Evolutionary conservation across 495 filamentous ascomycete genomes (phyloP).

Genomic region (Penicillium salamii): DNA sequence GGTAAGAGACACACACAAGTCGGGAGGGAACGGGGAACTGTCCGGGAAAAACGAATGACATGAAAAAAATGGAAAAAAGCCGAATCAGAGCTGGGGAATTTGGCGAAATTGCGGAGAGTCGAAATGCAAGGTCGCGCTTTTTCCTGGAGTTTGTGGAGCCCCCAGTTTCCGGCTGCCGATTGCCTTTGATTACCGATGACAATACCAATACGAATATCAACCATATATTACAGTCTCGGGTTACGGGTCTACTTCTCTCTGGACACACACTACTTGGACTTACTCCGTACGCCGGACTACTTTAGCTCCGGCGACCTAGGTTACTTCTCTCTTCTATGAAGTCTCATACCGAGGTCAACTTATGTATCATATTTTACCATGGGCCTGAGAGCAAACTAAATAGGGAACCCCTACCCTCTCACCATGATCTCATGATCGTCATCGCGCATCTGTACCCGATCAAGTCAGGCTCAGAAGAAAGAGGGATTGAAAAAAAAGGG

Average conservation of each 20-base stretch:
- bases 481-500: background rate
- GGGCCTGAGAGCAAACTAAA: slow-evolving; percentile 9
- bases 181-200: background rate
- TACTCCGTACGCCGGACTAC: no score
- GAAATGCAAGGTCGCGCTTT: slow-evolving; percentile 27
- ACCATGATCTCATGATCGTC: slow-evolving; percentile 20
- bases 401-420: slow-evolving; percentile 1
- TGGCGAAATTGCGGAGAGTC: slow-evolving; percentile 22
- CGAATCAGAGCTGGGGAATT: slow-evolving; percentile 20
- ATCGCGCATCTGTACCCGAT: slow-evolving; percentile 6
- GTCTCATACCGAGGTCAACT: no score
- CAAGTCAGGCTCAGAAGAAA: slow-evolving; percentile 9
- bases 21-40: slow-evolving; percentile 27
- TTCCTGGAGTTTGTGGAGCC: slow-evolving; percentile 25
- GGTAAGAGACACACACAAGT: slow-evolving; percentile 14
- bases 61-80: slow-evolving; percentile 11
- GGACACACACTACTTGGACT: no score
- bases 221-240: no score
- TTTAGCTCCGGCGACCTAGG: no score
- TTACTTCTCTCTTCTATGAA: no score
- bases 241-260: no score
- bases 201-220: background rate
- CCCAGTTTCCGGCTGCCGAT: slow-evolving; percentile 19
- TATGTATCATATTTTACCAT: no score
- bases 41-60: slow-evolving; percentile 3